phyloP scores from a whole-genome alignment of 192 early-diverging fungal genomes.

The Backusella circina region DNA sequence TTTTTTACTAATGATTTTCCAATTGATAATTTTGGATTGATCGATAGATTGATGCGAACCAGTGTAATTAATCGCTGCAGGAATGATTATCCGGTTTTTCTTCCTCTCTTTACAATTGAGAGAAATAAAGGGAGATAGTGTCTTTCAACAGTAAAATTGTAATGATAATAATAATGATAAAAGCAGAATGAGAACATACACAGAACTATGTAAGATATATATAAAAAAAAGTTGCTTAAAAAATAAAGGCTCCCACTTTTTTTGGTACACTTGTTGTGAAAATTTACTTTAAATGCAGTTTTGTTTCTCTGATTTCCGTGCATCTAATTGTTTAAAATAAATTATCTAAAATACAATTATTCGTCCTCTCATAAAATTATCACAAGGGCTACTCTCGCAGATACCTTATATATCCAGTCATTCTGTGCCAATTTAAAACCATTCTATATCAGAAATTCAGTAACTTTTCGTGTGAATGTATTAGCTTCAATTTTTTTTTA shows the following conservation, averaged over 20 bases:
- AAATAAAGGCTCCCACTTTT: background rate
- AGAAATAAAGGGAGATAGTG: background rate
- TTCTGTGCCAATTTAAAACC: too few species aligned
- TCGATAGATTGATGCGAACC: background rate
- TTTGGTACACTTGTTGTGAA: background rate
- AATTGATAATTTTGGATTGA: background rate
- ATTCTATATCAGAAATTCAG: background rate
- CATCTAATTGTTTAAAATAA: background rate
- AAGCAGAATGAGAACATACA: too few species aligned
- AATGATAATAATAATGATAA: too few species aligned
- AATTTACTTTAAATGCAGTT: background rate
- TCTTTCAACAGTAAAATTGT: background rate
- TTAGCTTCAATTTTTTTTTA: background rate
- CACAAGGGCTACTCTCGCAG: background rate
- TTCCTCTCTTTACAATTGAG: background rate
- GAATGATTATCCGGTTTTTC: background rate
- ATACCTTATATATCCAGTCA: background rate
- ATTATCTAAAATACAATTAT: background rate
- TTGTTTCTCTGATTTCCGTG: background rate
- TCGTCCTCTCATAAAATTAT: background rate
- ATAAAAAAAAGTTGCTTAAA: background rate
- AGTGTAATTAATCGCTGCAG: background rate
- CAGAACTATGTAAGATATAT: too few species aligned
- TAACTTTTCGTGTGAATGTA: background rate
- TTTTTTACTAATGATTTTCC: too few species aligned